Conservation (phyloP, 495 filamentous ascomycete species). For the Lentithecium fluviatile region DNA sequence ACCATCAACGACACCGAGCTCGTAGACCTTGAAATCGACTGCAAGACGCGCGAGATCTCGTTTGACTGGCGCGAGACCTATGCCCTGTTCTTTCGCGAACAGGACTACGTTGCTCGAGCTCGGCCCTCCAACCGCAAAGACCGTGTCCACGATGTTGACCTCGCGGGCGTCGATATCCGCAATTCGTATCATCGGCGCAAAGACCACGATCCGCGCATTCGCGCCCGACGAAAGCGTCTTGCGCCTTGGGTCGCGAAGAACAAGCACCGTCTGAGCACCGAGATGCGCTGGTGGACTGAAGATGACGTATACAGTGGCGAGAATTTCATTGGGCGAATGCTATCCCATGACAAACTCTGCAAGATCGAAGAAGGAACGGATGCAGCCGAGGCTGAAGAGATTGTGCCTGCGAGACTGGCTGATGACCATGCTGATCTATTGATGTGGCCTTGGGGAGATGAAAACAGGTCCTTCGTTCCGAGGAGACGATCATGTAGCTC, state of each 20-base stretch:
- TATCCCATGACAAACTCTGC: slow-evolving; percentile 4
- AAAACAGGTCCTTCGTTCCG: not conserved
- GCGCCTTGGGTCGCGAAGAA: slow-evolving; percentile 12
- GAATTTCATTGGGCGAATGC: not conserved
- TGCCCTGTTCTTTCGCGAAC: slow-evolving; percentile 23
- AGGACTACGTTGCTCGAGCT: not conserved
- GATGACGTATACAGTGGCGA: not conserved
- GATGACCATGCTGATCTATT: slow-evolving; percentile 14
- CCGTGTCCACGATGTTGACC: not conserved
- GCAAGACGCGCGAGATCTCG: slow-evolving; percentile 11
- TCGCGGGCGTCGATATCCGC: not conserved
- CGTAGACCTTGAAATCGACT: slow-evolving; percentile 18
- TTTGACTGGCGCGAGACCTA: slow-evolving; percentile 21
- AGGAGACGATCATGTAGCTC: no score
- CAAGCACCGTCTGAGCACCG: slow-evolving; percentile 11
- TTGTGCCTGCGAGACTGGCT: slow-evolving; percentile 16
- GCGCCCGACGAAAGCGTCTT: slow-evolving; percentile 17
- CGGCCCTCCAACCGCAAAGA: not conserved
- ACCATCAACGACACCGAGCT: slow-evolving; percentile 20
- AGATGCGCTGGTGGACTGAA: slow-evolving; percentile 6
- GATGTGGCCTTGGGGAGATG: slow-evolving; percentile 15
- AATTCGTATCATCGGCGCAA: not conserved
- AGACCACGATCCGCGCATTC: not conserved
- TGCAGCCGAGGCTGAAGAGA: slow-evolving; percentile 3
- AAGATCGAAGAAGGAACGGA: not conserved